Conservation (phyloP, 306 rosid species). For the Mimosa pudica region DNA sequence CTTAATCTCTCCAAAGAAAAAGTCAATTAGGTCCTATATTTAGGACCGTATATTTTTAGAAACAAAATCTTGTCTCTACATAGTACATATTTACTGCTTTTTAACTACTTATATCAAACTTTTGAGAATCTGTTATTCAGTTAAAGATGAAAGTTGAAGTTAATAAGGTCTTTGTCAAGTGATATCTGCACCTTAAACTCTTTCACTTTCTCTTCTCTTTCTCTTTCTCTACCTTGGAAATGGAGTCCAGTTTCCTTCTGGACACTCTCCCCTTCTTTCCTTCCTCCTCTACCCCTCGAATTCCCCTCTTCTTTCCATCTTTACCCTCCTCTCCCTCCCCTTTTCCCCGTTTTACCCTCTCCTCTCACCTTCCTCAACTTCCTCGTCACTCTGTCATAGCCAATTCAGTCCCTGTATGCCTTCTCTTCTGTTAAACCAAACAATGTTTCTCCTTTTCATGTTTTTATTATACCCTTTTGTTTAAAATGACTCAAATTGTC, state of each 20-base stretch:
- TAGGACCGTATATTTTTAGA: no score
- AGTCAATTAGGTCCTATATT: no score
- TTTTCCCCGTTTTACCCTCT: constrained; percentile 24
- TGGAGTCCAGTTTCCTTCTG: constrained; percentile 40
- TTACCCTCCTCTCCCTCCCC: constrained; percentile 27
- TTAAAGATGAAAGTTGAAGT: no score
- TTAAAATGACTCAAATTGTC: background rate
- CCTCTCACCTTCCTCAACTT: constrained; percentile 18
- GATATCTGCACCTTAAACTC: no score
- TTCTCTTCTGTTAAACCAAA: background rate
- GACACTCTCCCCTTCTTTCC: constrained; percentile 19
- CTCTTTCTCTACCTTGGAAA: background rate
- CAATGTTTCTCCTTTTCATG: background rate
- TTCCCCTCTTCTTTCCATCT: constrained; percentile 33
- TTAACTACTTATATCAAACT: no score
- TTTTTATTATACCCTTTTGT: background rate
- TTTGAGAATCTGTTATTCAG: no score
- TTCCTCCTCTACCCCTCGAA: constrained; percentile 1
- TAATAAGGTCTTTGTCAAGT: no score
- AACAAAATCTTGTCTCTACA: no score
- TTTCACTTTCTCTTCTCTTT: no score
- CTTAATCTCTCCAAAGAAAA: no score
- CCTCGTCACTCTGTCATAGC: constrained; percentile 43
- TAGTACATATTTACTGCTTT: no score
- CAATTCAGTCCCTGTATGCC: constrained; percentile 48